A percentile compares a stretch with the other conserved stretches of the same genome.
phyloP scores from a whole-genome alignment of 2,329 filamentous ascomycete genomes.

The Sporothrix pseudoabietina region DNA sequence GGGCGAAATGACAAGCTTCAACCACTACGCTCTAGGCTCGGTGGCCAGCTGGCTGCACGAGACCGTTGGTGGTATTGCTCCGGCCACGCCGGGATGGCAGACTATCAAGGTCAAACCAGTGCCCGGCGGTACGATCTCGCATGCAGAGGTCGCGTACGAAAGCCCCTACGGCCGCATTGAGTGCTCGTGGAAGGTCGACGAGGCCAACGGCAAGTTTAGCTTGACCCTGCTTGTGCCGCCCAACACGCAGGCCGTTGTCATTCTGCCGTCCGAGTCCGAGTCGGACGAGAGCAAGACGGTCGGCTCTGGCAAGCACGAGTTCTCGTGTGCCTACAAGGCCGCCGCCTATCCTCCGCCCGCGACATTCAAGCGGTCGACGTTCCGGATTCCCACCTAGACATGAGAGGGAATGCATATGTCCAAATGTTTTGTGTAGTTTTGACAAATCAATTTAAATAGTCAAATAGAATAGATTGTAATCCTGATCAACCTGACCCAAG shows the following conservation, averaged over 20 bases:
- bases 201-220: not conserved
- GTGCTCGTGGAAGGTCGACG: not conserved
- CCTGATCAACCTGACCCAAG: too few species aligned
- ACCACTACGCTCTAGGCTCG: constrained; percentile 46
- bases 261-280: not conserved
- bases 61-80: not conserved
- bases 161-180: constrained; percentile 2
- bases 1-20: constrained; percentile 47
- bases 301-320: not conserved
- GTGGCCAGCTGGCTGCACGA: constrained; percentile 21
- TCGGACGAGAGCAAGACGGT: not conserved
- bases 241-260: not conserved
- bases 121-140: not conserved
- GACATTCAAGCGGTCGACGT: not conserved
- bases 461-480: too few species aligned
- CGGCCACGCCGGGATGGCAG: constrained; percentile 15
- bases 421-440: too few species aligned
- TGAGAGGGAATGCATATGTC: too few species aligned
- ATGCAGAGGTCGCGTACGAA: not conserved
- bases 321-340: not conserved
- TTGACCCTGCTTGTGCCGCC: not conserved
- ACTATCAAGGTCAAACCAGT: not conserved
- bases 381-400: not conserved
- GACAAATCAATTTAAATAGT: too few species aligned
- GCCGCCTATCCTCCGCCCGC: not conserved